These are phyloP conservation scores for Ophiosphaerella narmari DNA, from an alignment of 2,329 filamentous ascomycete genomes.

Conservation along the genomic window DNA sequence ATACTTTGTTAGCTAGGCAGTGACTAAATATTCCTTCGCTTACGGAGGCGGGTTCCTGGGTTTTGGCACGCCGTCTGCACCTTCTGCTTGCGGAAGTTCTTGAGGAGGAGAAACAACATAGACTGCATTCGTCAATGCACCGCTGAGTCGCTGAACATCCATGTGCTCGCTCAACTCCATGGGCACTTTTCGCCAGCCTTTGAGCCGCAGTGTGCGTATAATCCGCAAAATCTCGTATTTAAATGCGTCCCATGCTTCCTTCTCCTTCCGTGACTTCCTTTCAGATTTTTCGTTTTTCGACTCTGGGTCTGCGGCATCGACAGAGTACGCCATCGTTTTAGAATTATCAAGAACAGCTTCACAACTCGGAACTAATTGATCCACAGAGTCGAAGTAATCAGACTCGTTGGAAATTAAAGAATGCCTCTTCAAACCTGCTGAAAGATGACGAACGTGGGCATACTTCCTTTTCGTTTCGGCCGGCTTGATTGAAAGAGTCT, in stretches of 20 bases:
- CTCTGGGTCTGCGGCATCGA: conserved; percentile 59
- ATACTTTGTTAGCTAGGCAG: conserved; percentile 13
- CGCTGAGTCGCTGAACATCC: conserved; percentile 77
- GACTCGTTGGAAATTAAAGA: conserved; percentile 75
- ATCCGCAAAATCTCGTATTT: conserved; percentile 91
- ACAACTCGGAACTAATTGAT: conserved; percentile 80
- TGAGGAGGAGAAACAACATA: conserved; percentile 88
- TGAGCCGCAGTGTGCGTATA: conserved; percentile 84
- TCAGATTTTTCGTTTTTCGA: conserved; percentile 50
- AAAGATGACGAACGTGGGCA: conserved; percentile 33
- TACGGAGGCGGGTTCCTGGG: conserved; percentile 59
- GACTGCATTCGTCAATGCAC: conserved; percentile 93
- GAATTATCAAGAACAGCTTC: conserved; percentile 87
- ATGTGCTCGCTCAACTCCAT: conserved; percentile 71
- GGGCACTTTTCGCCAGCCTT: conserved; percentile 86
- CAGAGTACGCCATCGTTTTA: conserved; percentile 79
- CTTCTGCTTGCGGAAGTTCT: conserved; percentile 55
- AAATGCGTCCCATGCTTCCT: conserved; percentile 80
- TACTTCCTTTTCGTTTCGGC: conserved; percentile 39
- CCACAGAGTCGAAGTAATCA: conserved; percentile 77
- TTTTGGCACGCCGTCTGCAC: conserved; percentile 39
- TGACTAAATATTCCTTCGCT: conserved; percentile 32
- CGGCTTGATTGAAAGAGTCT: conserved; percentile 58
- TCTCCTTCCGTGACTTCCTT: conserved; percentile 64
- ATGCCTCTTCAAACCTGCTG: conserved; percentile 48